Percentiles rank a stretch among this genome's conserved stretches.
phyloP scores from a whole-genome alignment of 805 yeast species.

The Myxozyma neotropica region DNA sequence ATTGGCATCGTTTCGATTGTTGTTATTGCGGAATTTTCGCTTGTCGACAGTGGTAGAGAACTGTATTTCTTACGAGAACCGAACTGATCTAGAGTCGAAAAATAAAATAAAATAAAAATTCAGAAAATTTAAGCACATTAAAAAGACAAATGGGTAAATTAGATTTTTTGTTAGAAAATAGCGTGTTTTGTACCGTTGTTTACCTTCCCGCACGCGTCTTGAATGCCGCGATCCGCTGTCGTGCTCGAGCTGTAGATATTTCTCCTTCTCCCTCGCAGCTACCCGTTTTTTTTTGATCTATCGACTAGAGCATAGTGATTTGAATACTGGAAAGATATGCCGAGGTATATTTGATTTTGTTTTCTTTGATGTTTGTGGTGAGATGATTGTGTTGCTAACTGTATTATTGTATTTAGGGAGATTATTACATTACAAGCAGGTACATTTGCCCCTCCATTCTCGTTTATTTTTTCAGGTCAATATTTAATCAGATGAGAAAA shows the following conservation, averaged over 20 bases:
- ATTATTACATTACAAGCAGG: constrained; percentile 39
- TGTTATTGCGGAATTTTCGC: too few relatives aligned
- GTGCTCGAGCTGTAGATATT: too few relatives aligned
- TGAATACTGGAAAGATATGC: constrained; percentile 8
- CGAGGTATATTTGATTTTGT: constrained; percentile 12
- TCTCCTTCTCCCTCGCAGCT: too few relatives aligned
- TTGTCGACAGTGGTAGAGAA: too few relatives aligned
- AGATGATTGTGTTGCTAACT: background rate
- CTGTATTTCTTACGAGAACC: too few relatives aligned
- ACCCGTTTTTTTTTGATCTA: too few relatives aligned
- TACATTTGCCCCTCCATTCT: background rate
- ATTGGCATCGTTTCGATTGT: constrained; percentile 66
- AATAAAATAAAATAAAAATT: background rate
- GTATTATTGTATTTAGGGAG: constrained; percentile 24
- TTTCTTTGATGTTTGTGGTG: background rate
- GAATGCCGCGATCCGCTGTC: too few relatives aligned
- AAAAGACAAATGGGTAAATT: background rate
- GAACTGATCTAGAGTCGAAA: too few relatives aligned
- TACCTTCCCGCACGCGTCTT: constrained; percentile 3
- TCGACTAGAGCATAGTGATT: background rate
- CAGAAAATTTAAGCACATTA: background rate
- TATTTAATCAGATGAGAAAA: too few relatives aligned
- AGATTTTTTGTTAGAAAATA: background rate
- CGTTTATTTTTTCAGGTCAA: background rate
- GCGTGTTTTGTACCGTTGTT: constrained; percentile 10